phyloP scores from a whole-genome alignment of 139 green algal species.

The Nannochloris sp. region DNA sequence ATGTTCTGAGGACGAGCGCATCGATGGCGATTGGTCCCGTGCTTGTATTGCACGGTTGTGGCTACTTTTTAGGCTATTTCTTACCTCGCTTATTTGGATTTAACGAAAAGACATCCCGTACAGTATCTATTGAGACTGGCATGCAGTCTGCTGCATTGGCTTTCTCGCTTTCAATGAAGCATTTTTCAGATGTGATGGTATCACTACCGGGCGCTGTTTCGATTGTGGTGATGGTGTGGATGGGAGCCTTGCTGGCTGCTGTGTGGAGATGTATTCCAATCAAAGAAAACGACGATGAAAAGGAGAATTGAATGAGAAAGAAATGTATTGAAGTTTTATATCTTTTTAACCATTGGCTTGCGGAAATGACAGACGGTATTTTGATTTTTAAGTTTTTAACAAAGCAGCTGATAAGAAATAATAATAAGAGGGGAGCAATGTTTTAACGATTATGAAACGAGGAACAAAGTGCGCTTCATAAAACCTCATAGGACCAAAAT shows the following conservation, averaged over 20 bases:
- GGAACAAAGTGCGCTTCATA: no score
- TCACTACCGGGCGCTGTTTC: slow-evolving; percentile 28
- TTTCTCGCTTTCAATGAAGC: slow-evolving; percentile 56
- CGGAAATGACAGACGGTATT: no score
- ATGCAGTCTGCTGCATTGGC: slow-evolving; percentile 59
- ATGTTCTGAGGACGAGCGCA: slow-evolving; percentile 42
- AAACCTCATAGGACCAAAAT: no score
- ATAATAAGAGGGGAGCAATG: no score
- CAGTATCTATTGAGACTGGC: slow-evolving; percentile 64
- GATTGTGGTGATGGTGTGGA: slow-evolving; percentile 30
- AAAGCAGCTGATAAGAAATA: no score
- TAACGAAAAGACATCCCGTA: slow-evolving; percentile 42
- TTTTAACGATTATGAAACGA: no score
- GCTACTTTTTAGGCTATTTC: slow-evolving; percentile 61
- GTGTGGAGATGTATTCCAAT: slow-evolving; percentile 25
- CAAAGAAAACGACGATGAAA: no score
- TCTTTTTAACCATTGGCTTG: no score
- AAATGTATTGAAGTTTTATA: no score
- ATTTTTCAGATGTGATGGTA: slow-evolving; percentile 70
- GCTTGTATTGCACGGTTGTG: slow-evolving; percentile 47
- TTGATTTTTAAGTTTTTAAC: no score
- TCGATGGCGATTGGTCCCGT: slow-evolving; percentile 31
- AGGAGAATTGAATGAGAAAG: no score
- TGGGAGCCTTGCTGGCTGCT: slow-evolving; percentile 25
- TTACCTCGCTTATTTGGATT: slow-evolving; percentile 49